These are phyloP conservation scores for Phyllosticta citribraziliensis DNA, from an alignment of 2,329 filamentous ascomycete species.

Conservation along the genomic window DNA sequence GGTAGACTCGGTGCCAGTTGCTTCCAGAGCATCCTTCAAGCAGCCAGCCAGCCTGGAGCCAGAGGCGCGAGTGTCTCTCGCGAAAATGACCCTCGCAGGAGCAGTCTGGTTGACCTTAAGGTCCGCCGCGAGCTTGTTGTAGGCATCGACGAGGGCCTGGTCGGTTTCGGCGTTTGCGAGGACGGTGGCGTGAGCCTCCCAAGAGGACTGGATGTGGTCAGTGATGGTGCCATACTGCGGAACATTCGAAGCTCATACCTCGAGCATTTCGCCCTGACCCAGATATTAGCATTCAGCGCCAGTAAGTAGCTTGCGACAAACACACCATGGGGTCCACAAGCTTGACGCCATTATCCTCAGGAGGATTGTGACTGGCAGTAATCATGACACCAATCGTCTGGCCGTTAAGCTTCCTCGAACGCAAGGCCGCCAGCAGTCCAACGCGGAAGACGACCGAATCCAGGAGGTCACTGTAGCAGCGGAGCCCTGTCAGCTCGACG, in stretches of 20 bases:
- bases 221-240: background rate
- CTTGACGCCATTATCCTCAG: conserved; percentile 58
- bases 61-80: conserved; percentile 85
- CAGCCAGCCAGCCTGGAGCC: conserved; percentile 74
- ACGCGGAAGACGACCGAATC: conserved; percentile 90
- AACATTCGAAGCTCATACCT: conserved; percentile 43
- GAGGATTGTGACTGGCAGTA: conserved; percentile 56
- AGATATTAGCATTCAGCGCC: background rate
- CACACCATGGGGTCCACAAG: conserved; percentile 82
- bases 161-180: conserved; percentile 78
- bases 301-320: conserved; percentile 6
- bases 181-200: conserved; percentile 80
- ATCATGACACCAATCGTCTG: conserved; percentile 86
- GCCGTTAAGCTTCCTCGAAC: conserved; percentile 80
- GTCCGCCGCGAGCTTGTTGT: conserved; percentile 48
- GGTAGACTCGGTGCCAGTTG: conserved; percentile 61
- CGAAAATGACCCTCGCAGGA: conserved; percentile 75
- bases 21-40: conserved; percentile 68
- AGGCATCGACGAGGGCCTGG: conserved; percentile 62
- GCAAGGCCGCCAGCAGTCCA: conserved; percentile 76
- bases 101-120: conserved; percentile 61
- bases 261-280: conserved; percentile 78
- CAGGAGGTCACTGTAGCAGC: conserved; percentile 55
- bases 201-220: conserved; percentile 51
- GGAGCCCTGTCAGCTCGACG: conserved; percentile 19